A percentile compares a stretch with the other conserved stretches of the same genome.
These are phyloP conservation scores for Populus simonii DNA, from an alignment of 345 rosid genomes.

Conservation along the genomic window DNA sequence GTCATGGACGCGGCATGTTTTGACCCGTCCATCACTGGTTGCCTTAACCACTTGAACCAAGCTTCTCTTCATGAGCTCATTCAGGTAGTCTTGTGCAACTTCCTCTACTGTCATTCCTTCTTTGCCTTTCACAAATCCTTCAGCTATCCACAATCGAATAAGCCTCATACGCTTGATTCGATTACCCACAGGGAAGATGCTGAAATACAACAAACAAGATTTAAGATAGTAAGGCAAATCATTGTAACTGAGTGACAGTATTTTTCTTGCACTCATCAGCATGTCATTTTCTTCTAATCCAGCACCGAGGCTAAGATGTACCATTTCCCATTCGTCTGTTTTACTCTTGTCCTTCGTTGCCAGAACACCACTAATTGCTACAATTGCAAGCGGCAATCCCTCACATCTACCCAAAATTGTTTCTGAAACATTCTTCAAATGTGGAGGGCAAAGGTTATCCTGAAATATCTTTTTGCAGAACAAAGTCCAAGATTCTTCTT, in stretches of 20 bases:
- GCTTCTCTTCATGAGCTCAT: constrained; percentile 8
- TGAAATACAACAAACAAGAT: constrained; percentile 2
- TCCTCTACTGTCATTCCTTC: constrained; percentile 3
- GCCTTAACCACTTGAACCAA: constrained; percentile 1
- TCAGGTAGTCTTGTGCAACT: constrained; percentile 6
- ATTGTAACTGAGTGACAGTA: not conserved
- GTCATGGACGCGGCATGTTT: constrained; percentile 5
- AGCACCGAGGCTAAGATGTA: not conserved
- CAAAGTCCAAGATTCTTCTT: not conserved
- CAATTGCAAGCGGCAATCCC: constrained; percentile 13
- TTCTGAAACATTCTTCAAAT: not conserved
- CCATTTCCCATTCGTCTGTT: constrained; percentile 9
- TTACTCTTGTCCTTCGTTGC: not conserved
- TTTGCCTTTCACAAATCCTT: constrained; percentile 3
- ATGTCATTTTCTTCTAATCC: not conserved
- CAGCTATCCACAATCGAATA: constrained; percentile 13
- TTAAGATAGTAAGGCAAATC: constrained; percentile 9
- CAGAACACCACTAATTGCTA: not conserved
- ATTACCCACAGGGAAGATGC: constrained; percentile 5
- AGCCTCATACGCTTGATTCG: not conserved
- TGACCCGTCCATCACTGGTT: constrained; percentile 1
- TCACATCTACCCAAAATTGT: not conserved
- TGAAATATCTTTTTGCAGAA: constrained; percentile 7
- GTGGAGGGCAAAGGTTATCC: not conserved
- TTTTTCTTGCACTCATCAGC: not conserved